phyloP scores from a whole-genome alignment of 2,329 filamentous ascomycete genomes.

The Cladosporium sp. region DNA sequence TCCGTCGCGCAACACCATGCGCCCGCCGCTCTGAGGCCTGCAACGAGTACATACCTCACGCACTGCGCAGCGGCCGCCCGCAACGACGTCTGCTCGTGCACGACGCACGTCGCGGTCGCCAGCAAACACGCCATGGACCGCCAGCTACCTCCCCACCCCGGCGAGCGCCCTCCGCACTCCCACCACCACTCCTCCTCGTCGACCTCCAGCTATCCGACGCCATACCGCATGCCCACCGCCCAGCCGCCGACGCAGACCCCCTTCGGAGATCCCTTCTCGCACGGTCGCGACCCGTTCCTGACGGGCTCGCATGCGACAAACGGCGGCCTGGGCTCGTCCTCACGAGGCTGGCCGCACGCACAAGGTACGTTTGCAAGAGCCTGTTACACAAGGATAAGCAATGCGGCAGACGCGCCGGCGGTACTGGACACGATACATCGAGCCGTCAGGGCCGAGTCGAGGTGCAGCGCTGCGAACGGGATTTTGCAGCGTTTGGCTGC shows the following conservation, averaged over 20 bases:
- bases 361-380: conserved; percentile 11
- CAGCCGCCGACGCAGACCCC: conserved; percentile 39
- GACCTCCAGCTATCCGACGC: conserved; percentile 31
- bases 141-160: conserved; percentile 29
- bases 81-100: no score
- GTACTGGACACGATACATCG: not conserved
- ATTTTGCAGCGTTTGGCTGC: conserved; percentile 6
- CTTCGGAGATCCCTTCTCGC: conserved; percentile 41
- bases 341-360: conserved; percentile 5
- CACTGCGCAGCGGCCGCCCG: not conserved
- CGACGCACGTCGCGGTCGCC: no score
- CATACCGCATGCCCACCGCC: conserved; percentile 27
- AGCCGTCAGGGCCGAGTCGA: not conserved
- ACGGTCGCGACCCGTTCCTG: conserved; percentile 42
- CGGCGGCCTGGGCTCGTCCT: conserved; percentile 17
- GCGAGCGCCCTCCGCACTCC: conserved; percentile 34
- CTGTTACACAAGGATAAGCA: conserved; percentile 4
- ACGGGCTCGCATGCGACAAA: conserved; percentile 34
- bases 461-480: conserved; percentile 4
- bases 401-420: not conserved
- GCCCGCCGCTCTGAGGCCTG: conserved; percentile 5
- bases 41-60: not conserved
- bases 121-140: conserved; percentile 20
- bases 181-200: conserved; percentile 22
- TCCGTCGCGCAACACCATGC: conserved; percentile 7